A percentile compares a stretch with the other conserved stretches of the same genome.
Evolutionary conservation across 2,329 filamentous ascomycete genomes (phyloP).

Genomic region (Helotiales sp.): DNA sequence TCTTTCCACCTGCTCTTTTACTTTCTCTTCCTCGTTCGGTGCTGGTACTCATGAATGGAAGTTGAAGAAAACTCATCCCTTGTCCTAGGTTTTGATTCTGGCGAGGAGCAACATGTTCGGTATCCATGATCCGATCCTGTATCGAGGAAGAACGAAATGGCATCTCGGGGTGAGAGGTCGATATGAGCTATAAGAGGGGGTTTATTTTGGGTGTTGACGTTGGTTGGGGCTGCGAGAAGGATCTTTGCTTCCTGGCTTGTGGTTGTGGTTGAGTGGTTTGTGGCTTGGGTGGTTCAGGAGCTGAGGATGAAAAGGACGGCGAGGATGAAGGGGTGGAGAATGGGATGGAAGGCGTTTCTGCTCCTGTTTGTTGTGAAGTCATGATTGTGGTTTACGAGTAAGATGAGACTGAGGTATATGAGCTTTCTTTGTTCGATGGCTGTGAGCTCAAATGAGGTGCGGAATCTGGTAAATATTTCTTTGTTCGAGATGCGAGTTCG

Average conservation of each 20-base stretch:
- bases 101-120: neutral
- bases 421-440: neutral
- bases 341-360: neutral
- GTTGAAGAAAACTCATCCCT: too few relatives aligned
- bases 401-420: neutral
- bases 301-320: too few relatives aligned
- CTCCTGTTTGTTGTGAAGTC: neutral
- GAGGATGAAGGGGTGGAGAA: neutral
- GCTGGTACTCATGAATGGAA: neutral
- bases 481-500: neutral
- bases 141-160: slow-evolving; percentile 21
- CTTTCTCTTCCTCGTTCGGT: too few relatives aligned
- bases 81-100: neutral
- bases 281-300: too few relatives aligned
- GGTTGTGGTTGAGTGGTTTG: too few relatives aligned
- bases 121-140: slow-evolving; percentile 20
- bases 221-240: too few relatives aligned
- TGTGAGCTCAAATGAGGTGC: too few relatives aligned
- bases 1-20: too few relatives aligned
- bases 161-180: slow-evolving; percentile 10
- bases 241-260: too few relatives aligned
- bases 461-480: too few relatives aligned
- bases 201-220: neutral
- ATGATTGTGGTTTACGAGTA: neutral
- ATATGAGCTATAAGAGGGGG: neutral